Evolutionary conservation across 1,139 yeast genomes (phyloP), one percentile per base, ranked within the genome.

Genomic region (Sugiyamaella japonica): DNA sequence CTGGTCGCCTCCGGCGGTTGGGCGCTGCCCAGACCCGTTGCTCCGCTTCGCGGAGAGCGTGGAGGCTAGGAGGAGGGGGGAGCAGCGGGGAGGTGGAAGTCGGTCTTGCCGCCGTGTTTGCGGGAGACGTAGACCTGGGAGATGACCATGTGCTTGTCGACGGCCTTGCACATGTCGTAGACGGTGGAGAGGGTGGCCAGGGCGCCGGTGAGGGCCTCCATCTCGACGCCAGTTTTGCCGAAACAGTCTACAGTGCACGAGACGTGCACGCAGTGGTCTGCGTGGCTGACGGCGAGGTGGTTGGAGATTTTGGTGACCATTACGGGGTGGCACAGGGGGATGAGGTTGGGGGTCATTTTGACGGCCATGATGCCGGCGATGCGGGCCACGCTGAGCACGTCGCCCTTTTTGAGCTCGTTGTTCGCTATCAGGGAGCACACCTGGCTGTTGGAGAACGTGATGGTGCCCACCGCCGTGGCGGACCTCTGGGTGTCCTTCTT

Each of bases 141-240:
- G 2, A 79, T 70, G 2, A 64, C 63, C 81, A 79, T 79, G 28
- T 61, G 61, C 60, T 75, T 72, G 60, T 79, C 83, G n/a, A 76
- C 79, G 0, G 82, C 81, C 60, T 79, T 79, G 61, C 82, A 78
- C 83, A 79, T 79, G 60, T 79, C 83, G 56, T 79, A 79, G n/a
- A 79, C 67, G 7, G 82, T 78, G 32, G 74, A 65, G 44, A 78
- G 63, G 1, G 78, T 67, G 7, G 73, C 68, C 39, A 71, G 68
- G 7, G 72, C 76, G 0, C 82, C 82, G 1, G 73, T 68, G 25
- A 79, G 56, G 0, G 83, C 82, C 60, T 79, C 83, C 82, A 79
- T 79, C 59, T 79, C 83, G 10, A 79, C 82, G 0, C 83, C 83
- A 0, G 83, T 79, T 53, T 74, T 71, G 9, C 81, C 82, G 7